phyloP scores from a whole-genome alignment of 192 early-diverging fungal species.

The Paraglomus occultum region DNA sequence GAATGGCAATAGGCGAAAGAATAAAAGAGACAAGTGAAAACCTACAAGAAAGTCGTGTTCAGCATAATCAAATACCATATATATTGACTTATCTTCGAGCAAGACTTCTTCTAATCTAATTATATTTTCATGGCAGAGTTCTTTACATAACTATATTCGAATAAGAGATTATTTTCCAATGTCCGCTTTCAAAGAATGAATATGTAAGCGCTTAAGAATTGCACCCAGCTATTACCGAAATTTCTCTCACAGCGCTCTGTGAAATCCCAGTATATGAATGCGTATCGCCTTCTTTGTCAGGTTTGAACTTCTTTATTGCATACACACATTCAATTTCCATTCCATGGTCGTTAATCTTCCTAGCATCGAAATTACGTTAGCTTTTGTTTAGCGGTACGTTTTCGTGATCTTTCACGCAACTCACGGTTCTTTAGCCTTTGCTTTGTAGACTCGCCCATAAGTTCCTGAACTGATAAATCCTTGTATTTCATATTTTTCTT shows the following conservation, averaged over 20 bases:
- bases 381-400: background rate
- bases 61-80: constrained; percentile 97
- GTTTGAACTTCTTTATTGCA: constrained; percentile 98
- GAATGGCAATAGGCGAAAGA: background rate
- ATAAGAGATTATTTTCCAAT: background rate
- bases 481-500: constrained; percentile 71
- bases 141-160: constrained; percentile 68
- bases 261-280: constrained; percentile 77
- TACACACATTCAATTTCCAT: constrained; percentile 60
- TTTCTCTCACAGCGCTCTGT: constrained; percentile 92
- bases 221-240: constrained; percentile 54
- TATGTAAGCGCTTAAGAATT: background rate
- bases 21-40: constrained; percentile 2
- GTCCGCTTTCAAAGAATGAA: background rate
- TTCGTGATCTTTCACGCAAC: background rate
- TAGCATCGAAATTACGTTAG: background rate
- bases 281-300: constrained; percentile 88
- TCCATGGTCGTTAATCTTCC: background rate
- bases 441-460: constrained; percentile 96
- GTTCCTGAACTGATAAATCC: constrained; percentile 96
- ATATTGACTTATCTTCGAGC: constrained; percentile 89
- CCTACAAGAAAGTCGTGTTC: constrained; percentile 88
- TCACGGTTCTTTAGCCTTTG: constrained; percentile 57
- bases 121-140: constrained; percentile 88
- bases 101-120: constrained; percentile 85